Conservation (phyloP, 768 basidiomycete genomes). For the Obba rivulosa region DNA sequence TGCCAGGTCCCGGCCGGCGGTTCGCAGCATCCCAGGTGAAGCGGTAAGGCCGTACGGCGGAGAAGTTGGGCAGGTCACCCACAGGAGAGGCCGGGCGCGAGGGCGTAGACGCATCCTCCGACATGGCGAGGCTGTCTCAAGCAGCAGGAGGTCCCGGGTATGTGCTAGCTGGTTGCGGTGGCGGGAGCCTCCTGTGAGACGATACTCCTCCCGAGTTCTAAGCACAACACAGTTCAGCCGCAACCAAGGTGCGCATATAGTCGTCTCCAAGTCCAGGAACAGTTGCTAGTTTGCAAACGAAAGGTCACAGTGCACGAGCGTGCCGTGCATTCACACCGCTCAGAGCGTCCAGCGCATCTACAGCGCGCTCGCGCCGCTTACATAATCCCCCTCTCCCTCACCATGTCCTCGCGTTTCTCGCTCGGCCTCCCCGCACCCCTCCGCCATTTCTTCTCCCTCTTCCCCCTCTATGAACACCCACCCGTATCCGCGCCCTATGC, state of each 20-base stretch:
- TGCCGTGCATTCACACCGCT: too few relatives aligned
- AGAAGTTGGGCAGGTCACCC: conserved; percentile 36
- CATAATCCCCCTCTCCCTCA: too few relatives aligned
- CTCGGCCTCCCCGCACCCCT: conserved; percentile 31
- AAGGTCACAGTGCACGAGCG: too few relatives aligned
- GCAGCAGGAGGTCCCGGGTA: neutral
- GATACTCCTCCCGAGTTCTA: neutral
- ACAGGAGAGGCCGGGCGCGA: conserved; percentile 57
- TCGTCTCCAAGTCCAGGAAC: too few relatives aligned
- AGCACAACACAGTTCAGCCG: neutral
- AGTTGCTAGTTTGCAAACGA: too few relatives aligned
- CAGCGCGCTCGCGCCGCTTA: too few relatives aligned
- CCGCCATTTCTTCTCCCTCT: conserved; percentile 48
- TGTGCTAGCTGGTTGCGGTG: neutral
- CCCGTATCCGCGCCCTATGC: conserved; percentile 28
- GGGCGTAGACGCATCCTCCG: conserved; percentile 43
- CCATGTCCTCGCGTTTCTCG: too few relatives aligned
- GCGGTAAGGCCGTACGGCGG: conserved; percentile 56
- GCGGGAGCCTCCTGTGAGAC: neutral
- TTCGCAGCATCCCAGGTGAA: conserved; percentile 69
- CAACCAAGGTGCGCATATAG: too few relatives aligned
- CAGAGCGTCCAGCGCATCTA: too few relatives aligned
- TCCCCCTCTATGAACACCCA: conserved; percentile 55
- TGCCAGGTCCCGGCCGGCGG: conserved; percentile 56
- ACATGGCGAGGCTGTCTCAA: conserved; percentile 24